These are phyloP conservation scores for Trametes villosa DNA, from an alignment of 768 basidiomycete species.

Conservation along the genomic window DNA sequence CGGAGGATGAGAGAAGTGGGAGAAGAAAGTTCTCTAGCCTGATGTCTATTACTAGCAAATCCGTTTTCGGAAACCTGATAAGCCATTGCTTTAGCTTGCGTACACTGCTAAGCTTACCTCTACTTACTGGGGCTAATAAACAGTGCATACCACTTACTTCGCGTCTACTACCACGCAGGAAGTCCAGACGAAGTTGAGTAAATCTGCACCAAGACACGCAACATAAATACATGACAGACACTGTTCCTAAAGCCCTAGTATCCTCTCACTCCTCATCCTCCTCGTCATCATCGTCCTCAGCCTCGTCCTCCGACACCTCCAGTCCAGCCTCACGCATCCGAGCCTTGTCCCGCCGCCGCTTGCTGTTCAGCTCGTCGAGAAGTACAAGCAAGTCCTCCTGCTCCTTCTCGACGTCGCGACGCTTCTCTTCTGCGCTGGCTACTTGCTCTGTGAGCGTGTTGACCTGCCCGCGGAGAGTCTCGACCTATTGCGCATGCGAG, in stretches of 20 bases:
- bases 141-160: no score
- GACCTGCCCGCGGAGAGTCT: conserved; percentile 52
- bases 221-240: not conserved
- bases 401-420: conserved; percentile 89
- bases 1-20: not conserved
- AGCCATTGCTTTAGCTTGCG: no score
- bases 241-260: not conserved
- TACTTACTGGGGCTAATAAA: no score
- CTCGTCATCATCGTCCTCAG: conserved; percentile 59
- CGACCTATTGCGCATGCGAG: conserved; percentile 43
- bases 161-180: no score
- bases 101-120: no score
- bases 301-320: conserved; percentile 95
- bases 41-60: no score
- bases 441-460: conserved; percentile 52
- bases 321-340: conserved; percentile 72
- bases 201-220: not conserved
- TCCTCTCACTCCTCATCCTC: conserved; percentile 29
- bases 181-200: no score
- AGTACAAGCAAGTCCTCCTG: conserved; percentile 95
- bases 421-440: conserved; percentile 59
- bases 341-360: conserved; percentile 83
- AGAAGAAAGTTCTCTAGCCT: not conserved
- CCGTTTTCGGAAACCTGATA: no score
- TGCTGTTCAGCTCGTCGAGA: conserved; percentile 87